Evolutionary conservation across 2,329 filamentous ascomycete species (phyloP).

Genomic region (Ascochyta pisi): DNA sequence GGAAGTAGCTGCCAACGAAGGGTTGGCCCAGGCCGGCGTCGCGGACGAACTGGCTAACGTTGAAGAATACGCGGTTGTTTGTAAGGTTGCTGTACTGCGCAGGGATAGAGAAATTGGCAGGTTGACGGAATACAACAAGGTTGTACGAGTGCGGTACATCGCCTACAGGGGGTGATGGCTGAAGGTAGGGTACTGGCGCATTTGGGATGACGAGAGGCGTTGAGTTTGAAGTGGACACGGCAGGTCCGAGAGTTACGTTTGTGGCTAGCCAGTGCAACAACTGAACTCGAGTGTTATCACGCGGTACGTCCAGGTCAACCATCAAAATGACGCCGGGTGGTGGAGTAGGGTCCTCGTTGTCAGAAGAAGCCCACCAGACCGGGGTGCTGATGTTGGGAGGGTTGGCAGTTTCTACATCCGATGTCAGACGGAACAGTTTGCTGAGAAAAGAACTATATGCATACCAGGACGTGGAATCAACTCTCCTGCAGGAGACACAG

Average conservation of each 20-base stretch:
- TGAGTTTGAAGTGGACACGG: slow-evolving; percentile 12
- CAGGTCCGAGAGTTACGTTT: slow-evolving; percentile 28
- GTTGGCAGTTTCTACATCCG: slow-evolving; percentile 28
- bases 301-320: slow-evolving; percentile 43
- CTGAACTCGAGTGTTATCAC: slow-evolving; percentile 35
- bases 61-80: slow-evolving; percentile 41
- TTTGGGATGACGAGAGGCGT: slow-evolving; percentile 12
- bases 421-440: slow-evolving; percentile 1
- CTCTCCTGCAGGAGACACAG: slow-evolving; percentile 43
- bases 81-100: slow-evolving; percentile 35
- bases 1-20: slow-evolving; percentile 50
- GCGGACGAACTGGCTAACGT: slow-evolving; percentile 44
- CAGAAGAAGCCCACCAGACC: slow-evolving; percentile 15
- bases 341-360: background rate
- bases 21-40: slow-evolving; percentile 39
- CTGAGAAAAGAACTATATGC: background rate
- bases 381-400: slow-evolving; percentile 37
- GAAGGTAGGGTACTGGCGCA: slow-evolving; percentile 27
- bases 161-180: slow-evolving; percentile 37
- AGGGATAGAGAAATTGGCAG: slow-evolving; percentile 33
- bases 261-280: slow-evolving; percentile 43
- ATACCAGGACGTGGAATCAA: slow-evolving; percentile 41
- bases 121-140: slow-evolving; percentile 36
- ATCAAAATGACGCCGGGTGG: slow-evolving; percentile 33
- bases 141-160: slow-evolving; percentile 41